A percentile compares a stretch with the other conserved stretches of the same genome.
These are phyloP conservation scores for Ascochyta pisi DNA, from an alignment of 2,329 filamentous ascomycete genomes.

Conservation along the genomic window DNA sequence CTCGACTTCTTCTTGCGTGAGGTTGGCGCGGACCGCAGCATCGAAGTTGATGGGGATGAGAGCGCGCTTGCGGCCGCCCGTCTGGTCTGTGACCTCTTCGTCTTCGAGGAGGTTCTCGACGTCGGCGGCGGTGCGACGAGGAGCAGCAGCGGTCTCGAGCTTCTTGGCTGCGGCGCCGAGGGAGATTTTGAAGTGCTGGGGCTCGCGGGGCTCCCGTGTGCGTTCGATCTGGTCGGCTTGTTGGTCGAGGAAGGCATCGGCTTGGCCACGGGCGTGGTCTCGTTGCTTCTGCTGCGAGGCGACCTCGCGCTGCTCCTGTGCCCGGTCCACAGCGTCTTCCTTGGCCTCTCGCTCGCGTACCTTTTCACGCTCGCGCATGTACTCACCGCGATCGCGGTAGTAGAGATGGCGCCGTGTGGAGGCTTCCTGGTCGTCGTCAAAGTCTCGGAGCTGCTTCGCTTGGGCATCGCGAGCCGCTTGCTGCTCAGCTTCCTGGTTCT, in stretches of 20 bases:
- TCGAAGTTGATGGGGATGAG: conserved; percentile 62
- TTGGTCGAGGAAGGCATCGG: conserved; percentile 87
- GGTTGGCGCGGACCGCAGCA: conserved; percentile 49
- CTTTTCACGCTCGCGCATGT: conserved; percentile 79
- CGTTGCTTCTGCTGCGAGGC: conserved; percentile 72
- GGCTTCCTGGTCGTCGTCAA: conserved; percentile 88
- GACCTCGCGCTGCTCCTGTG: conserved; percentile 76
- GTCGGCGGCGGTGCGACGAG: conserved; percentile 84
- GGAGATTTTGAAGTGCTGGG: conserved; percentile 85
- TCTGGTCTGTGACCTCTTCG: conserved; percentile 75
- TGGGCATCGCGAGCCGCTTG: conserved; percentile 71
- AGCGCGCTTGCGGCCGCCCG: conserved; percentile 71
- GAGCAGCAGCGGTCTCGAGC: conserved; percentile 61
- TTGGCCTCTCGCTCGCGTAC: conserved; percentile 77
- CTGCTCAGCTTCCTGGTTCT: conserved; percentile 71
- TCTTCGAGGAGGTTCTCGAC: conserved; percentile 94
- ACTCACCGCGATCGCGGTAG: conserved; percentile 84
- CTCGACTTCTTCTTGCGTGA: conserved; percentile 88
- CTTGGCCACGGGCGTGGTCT: conserved; percentile 82
- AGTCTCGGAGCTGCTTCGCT: conserved; percentile 76
- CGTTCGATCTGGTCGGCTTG: conserved; percentile 75
- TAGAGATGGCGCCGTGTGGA: conserved; percentile 77
- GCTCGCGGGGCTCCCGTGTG: conserved; percentile 58
- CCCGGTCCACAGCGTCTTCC: conserved; percentile 82
- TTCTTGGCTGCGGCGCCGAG: conserved; percentile 85